Percentiles rank a stretch among this genome's conserved stretches.
These are phyloP conservation scores for Solanum dulcamara DNA, from an alignment of 257 asterid genomes.

Conservation along the genomic window DNA sequence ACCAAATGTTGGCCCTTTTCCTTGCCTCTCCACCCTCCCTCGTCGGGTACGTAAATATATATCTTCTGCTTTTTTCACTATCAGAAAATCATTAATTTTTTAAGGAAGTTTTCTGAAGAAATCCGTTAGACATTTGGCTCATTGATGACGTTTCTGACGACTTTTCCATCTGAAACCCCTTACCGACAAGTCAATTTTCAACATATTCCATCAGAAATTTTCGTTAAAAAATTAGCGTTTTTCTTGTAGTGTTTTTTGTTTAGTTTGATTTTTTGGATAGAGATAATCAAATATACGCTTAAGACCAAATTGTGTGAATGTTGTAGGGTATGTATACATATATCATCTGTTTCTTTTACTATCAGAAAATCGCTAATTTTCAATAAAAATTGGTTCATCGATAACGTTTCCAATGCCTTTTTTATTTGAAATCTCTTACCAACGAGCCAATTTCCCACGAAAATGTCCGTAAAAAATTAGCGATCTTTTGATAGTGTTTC, in stretches of 20 bases:
- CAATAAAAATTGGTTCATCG: neutral
- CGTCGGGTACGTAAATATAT: constrained; percentile 6
- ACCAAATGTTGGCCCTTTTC: constrained; percentile 44
- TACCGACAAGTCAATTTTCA: neutral
- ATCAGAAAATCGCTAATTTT: neutral
- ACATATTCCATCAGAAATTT: neutral
- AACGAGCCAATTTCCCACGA: neutral
- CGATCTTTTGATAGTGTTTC: neutral
- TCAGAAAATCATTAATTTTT: neutral
- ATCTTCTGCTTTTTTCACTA: neutral
- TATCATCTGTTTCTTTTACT: neutral
- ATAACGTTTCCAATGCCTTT: neutral
- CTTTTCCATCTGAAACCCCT: neutral
- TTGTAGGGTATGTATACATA: neutral
- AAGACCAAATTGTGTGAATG: neutral
- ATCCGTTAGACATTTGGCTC: neutral
- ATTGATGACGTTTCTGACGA: neutral
- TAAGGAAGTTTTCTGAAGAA: fast-evolving
- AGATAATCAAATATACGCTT: neutral
- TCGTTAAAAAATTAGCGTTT: neutral
- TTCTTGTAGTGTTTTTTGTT: neutral
- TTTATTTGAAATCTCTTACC: neutral
- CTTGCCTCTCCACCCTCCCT: constrained; percentile 56
- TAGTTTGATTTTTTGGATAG: neutral
- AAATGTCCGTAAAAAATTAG: neutral